A percentile compares a stretch with the other conserved stretches of the same genome.
Evolutionary conservation across 257 asterid genomes (phyloP).

Genomic region (Eucommia ulmoides): DNA sequence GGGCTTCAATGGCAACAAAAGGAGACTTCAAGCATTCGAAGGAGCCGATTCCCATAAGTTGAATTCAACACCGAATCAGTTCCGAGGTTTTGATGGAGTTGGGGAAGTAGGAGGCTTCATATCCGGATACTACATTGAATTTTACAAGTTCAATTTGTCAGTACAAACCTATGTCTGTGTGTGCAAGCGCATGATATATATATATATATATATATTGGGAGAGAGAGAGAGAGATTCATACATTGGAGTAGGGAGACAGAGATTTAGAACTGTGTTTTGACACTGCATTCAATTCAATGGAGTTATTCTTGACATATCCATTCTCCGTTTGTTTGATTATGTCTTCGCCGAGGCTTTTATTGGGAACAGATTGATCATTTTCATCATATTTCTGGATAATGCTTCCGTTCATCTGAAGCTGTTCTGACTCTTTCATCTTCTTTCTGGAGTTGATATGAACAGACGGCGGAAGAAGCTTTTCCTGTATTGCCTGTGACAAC

Average conservation of each 20-base stretch:
- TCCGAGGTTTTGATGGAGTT: no score
- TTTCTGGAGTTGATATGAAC: constrained; percentile 55
- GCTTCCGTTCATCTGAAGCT: constrained; percentile 8
- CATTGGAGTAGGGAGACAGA: neutral
- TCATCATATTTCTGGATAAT: no score
- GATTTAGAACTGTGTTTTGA: neutral
- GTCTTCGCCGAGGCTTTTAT: neutral
- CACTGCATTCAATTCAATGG: neutral
- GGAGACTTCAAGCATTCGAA: no score
- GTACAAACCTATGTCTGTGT: no score
- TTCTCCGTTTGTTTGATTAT: neutral
- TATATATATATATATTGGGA: neutral
- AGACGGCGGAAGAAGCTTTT: constrained; percentile 70
- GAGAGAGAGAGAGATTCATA: neutral
- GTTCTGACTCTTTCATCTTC: constrained; percentile 25
- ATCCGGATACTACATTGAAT: no score
- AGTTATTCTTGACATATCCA: neutral
- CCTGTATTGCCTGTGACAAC: constrained; percentile 94
- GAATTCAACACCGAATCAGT: no score
- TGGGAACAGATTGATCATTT: neutral
- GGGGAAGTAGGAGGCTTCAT: no score
- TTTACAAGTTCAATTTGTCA: no score
- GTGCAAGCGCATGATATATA: neutral
- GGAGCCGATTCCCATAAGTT: no score
- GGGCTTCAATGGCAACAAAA: no score